Base-by-base conservation (phyloP, 164 flowering plant species). In the Vitis riparia region DNA sequence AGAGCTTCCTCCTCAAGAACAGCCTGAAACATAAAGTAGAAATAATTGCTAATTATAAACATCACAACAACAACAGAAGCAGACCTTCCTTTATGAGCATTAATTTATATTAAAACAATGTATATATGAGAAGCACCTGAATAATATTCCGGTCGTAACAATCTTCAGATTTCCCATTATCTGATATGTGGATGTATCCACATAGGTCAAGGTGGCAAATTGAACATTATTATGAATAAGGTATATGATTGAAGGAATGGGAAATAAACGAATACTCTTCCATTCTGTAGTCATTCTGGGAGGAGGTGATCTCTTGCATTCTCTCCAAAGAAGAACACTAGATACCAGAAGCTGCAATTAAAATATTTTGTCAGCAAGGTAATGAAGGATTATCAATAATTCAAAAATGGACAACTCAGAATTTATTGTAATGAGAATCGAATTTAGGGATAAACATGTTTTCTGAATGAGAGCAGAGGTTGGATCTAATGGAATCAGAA, bases 91-190 rank as follows among this genome's bases (percentile, higher is more conserved):
- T 37, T 37, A 37, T 37, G 44, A 37, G 44, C 44, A 37, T 3
- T 37, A 37, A 37, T 37, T 37, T 37, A 37, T 3, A 6, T 37
- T 37, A 3, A 37, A 37, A 37, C 44, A 37, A 3, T 37, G 44
- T 6, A 50, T 12, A 77, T 64, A 32, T 53, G 27, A 23, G 27
- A 51, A 65, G 77, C 70, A 94, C 99, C 99, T 94, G 90, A 94
- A 94, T 47, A 94, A 73, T 74, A 94, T 89, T 11, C 89, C 99
- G 62, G 97, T 94, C 1, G 99, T 89, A 48, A 94, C 90, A 73
- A 94, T 94, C 87, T 94, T 94, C 75, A 94, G 79, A 80, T 92
- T 94, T 9, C 98, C 98, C 99, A 95, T 91, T 63, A 92, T 92
- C 79, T 95, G 99, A 82, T 95, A 92, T 3, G 98, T 92, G 71